Conservation (phyloP, 2,329 filamentous ascomycete species). For the Periconia sp. region DNA sequence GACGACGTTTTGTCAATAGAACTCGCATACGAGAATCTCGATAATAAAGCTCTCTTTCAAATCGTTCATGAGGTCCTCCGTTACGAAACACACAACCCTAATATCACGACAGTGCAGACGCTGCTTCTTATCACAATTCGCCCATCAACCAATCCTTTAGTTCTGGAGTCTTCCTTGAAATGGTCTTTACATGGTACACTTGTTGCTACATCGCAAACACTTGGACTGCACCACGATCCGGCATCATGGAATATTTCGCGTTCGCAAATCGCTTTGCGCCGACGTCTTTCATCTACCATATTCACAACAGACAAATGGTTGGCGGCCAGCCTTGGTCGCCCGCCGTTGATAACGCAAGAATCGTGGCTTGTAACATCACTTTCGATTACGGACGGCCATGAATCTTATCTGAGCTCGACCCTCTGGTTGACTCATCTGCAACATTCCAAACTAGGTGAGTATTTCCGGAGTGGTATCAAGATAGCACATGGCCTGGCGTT, state of each 20-base stretch:
- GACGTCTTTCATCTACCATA: slow-evolving; percentile 5
- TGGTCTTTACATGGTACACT: slow-evolving; percentile 9
- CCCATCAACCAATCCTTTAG: slow-evolving; percentile 10
- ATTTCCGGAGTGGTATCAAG: too few species aligned
- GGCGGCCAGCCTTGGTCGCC: slow-evolving; percentile 10
- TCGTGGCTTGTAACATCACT: slow-evolving; percentile 10
- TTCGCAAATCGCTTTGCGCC: slow-evolving; percentile 11
- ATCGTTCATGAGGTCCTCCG: slow-evolving; percentile 7
- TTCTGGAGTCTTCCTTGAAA: slow-evolving; percentile 2
- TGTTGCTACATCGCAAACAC: slow-evolving; percentile 7
- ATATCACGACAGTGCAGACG: slow-evolving; percentile 6
- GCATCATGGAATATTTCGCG: slow-evolving; percentile 9
- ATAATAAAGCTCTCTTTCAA: slow-evolving; percentile 7
- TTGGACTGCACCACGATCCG: slow-evolving; percentile 12
- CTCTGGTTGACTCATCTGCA: too few species aligned
- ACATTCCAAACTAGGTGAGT: too few species aligned
- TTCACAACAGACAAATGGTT: slow-evolving; percentile 4
- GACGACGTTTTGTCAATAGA: slow-evolving; percentile 14
- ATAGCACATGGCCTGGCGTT: too few species aligned
- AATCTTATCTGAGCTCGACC: too few species aligned
- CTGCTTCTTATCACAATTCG: slow-evolving; percentile 7
- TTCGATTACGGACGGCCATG: neutral
- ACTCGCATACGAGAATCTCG: slow-evolving; percentile 9
- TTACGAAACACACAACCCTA: slow-evolving; percentile 10
- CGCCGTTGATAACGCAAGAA: slow-evolving; percentile 9